phyloP scores from a whole-genome alignment of 805 yeast genomes.

The Ogataea degrootiae region DNA sequence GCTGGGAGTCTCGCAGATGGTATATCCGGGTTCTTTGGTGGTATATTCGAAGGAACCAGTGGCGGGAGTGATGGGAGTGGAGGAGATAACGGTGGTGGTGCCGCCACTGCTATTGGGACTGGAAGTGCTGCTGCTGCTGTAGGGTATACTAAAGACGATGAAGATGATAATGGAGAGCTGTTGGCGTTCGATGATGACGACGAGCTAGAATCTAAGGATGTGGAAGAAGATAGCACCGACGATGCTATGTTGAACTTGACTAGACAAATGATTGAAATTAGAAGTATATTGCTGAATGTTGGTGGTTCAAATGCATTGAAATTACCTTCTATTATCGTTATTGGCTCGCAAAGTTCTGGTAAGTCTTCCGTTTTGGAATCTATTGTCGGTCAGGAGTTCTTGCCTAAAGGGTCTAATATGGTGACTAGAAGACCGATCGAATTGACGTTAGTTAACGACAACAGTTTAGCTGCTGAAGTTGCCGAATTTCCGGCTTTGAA shows the following conservation, averaged over 20 bases:
- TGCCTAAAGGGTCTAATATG: conserved; percentile 97
- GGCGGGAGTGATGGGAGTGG: conserved; percentile 34
- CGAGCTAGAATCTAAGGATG: conserved; percentile 45
- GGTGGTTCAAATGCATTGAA: conserved; percentile 71
- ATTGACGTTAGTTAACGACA: conserved; percentile 83
- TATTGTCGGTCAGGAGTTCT: conserved; percentile 95
- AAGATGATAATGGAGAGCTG: conserved; percentile 26
- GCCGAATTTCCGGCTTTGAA: conserved; percentile 94
- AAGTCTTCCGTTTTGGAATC: conserved; percentile 94
- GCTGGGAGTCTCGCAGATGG: conserved; percentile 49
- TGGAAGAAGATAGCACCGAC: conserved; percentile 46
- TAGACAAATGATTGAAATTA: conserved; percentile 93
- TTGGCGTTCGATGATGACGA: conserved; percentile 29
- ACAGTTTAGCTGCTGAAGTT: conserved; percentile 69
- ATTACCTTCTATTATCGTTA: conserved; percentile 91
- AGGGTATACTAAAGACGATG: conserved; percentile 34
- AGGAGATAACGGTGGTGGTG: conserved; percentile 24
- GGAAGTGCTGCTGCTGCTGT: conserved; percentile 54
- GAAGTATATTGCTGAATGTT: conserved; percentile 70
- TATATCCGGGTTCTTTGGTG: conserved; percentile 32
- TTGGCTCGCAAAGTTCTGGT: conserved; percentile 97
- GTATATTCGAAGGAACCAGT: conserved; percentile 17
- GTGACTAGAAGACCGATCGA: conserved; percentile 98
- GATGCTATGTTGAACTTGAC: conserved; percentile 86
- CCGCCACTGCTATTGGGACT: conserved; percentile 41